Base-by-base conservation (phyloP, 352 stramenopile species). In the Pythium monospermum region DNA sequence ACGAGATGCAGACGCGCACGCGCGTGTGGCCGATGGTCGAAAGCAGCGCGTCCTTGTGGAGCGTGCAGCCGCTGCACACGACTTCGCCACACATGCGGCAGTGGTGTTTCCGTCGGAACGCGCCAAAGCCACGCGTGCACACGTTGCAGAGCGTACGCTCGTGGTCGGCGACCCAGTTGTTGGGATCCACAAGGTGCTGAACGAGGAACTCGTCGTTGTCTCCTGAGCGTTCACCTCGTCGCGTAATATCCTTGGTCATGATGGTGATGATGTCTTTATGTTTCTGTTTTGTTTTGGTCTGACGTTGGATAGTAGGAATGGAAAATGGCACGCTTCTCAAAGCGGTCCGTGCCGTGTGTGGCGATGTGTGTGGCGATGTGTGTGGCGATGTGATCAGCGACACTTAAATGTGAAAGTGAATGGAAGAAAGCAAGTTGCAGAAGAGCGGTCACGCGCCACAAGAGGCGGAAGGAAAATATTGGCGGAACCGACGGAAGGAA, bases 91-190 rank as follows among this genome's bases (percentile, higher is more conserved):
- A 93, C 77, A 91, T 91, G 50, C 82, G 77, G 61, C 82, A 93
- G 65, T 93, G 82, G 65, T 93, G 82, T 61, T 93, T 93, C 63
- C 82, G 82, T 32, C 79, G 79, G 57, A 93, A 93, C 15, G 79
- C 81, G 49, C 71, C 73, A 36, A 93, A 93, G 18, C 68, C 64
- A 37, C 82, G 77, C 37, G 77, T 87, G 66, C 82, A 93, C 23
- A 93, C 82, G 47, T 79, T 68, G 66, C 82, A 93, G 26, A 87
- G 57, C 13, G 66, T 68, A 31, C 79, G 79, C 32, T 88, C 76
- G 41, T 77, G 66, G 66, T 91, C 79, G 22, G 68, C 61, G 53
- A 93, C 82, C 79, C 79, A 91, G 68, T 93, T 69, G 15, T 68
- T 63, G 8, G 77, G 73, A 59, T 90, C 75, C 19, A 88, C 71